Evolutionary conservation across 306 rosid genomes (phyloP).

Genomic region (Cicer bijugum): DNA sequence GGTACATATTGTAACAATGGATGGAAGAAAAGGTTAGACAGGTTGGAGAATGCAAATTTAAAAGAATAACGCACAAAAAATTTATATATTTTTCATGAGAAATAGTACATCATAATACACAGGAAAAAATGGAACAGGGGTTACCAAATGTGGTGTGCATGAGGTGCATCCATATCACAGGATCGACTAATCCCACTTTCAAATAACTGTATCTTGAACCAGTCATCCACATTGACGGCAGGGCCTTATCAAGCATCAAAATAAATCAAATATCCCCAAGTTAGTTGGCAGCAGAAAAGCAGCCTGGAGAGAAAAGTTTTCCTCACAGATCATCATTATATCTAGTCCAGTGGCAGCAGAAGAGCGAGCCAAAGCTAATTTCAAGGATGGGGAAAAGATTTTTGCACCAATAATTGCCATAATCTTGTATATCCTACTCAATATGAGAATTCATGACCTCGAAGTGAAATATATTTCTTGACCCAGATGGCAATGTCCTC

Average conservation of each 20-base stretch:
- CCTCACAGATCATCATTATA: constrained; percentile 32
- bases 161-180: constrained; percentile 51
- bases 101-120: constrained; percentile 56
- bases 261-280: constrained; percentile 40
- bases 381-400: constrained; percentile 28
- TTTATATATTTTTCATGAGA: constrained; percentile 47
- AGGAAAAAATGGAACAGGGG: constrained; percentile 48
- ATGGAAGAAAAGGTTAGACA: constrained; percentile 9
- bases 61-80: constrained; percentile 44
- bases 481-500: constrained; percentile 99
- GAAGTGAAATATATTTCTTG: constrained; percentile 83
- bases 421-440: constrained; percentile 48
- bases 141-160: constrained; percentile 44
- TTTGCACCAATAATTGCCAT: constrained; percentile 28
- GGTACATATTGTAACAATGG: constrained; percentile 17
- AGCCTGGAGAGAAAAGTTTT: constrained; percentile 29
- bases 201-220: constrained; percentile 53
- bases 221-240: constrained; percentile 31
- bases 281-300: constrained; percentile 4
- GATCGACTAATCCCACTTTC: constrained; percentile 62
- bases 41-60: constrained; percentile 29
- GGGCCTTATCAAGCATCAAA: constrained; percentile 41
- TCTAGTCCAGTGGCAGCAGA: not conserved
- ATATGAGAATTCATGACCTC: constrained; percentile 96
- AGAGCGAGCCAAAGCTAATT: constrained; percentile 35